Percentiles rank a stretch among this genome's conserved stretches.
phyloP scores from a whole-genome alignment of 1,139 yeast genomes.

The Suhomyces anneliseae region DNA sequence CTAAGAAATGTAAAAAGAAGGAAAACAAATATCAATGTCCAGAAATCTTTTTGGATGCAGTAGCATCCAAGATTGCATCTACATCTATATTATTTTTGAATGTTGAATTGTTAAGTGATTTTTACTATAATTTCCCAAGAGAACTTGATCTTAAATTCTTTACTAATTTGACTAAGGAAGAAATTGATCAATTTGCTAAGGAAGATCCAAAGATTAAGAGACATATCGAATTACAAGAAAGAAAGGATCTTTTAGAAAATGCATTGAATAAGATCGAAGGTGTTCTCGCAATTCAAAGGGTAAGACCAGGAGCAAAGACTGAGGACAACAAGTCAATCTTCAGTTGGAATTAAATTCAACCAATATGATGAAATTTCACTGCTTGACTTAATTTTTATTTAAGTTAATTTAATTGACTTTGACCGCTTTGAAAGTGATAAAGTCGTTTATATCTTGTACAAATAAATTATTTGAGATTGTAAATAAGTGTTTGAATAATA shows the following conservation, averaged over 20 bases:
- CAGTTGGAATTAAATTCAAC: conserved; percentile 12
- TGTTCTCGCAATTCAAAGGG: conserved; percentile 68
- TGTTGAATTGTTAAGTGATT: conserved; percentile 91
- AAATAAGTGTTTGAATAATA: neutral
- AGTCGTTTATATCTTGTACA: neutral
- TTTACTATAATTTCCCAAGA: conserved; percentile 93
- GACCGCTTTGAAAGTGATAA: neutral
- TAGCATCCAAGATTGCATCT: conserved; percentile 84
- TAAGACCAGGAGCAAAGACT: conserved; percentile 23
- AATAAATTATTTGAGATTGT: neutral
- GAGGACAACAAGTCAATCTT: conserved; percentile 15
- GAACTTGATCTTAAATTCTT: conserved; percentile 81
- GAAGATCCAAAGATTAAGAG: conserved; percentile 90
- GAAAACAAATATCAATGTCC: conserved; percentile 91
- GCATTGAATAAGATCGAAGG: conserved; percentile 87
- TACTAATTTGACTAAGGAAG: conserved; percentile 63
- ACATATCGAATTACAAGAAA: conserved; percentile 90
- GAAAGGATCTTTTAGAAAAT: conserved; percentile 81
- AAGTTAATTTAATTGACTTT: neutral
- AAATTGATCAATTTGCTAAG: conserved; percentile 85
- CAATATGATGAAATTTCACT: too few species aligned
- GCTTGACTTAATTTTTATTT: too few species aligned
- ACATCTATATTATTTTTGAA: conserved; percentile 92
- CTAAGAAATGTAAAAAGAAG: conserved; percentile 69
- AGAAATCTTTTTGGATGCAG: conserved; percentile 89